Evolutionary conservation across 192 early-diverging fungal genomes (phyloP).

Genomic region (Entomortierella lignicola): DNA sequence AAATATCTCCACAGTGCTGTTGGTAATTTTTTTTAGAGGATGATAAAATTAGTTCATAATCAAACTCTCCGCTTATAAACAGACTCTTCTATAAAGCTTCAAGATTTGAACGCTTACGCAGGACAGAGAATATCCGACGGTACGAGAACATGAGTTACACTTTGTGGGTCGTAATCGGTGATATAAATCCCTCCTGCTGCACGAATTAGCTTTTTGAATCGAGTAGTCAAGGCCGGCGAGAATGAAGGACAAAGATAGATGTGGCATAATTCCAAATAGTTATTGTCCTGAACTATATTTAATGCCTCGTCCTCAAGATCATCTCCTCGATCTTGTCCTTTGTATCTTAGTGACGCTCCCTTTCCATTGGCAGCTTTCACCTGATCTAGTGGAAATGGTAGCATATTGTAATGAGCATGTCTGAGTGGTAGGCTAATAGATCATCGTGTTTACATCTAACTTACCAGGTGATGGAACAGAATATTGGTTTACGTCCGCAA

Average conservation of each 20-base stretch:
- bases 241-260: conserved; percentile 34
- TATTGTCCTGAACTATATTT: not conserved
- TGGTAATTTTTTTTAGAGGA: not conserved
- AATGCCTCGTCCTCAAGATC: not conserved
- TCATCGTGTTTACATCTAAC: too few species aligned
- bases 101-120: conserved; percentile 5
- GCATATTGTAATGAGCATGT: not conserved
- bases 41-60: not conserved
- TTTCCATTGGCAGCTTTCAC: not conserved
- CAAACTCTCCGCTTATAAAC: not conserved
- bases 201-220: conserved; percentile 31
- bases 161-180: conserved; percentile 20
- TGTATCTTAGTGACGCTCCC: not conserved
- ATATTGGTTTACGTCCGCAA: conserved; percentile 21
- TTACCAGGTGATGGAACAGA: not conserved
- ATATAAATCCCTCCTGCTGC: conserved; percentile 27
- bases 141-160: conserved; percentile 43
- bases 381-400: not conserved
- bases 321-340: not conserved
- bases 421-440: not conserved
- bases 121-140: conserved; percentile 20
- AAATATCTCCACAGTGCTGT: conserved; percentile 27
- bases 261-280: conserved; percentile 35
- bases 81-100: too few species aligned
- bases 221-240: not conserved